A percentile compares a stretch with the other conserved stretches of the same genome.
Evolutionary conservation across 208 protist species (phyloP).

Genomic region (Novymonas esmeraldas): DNA sequence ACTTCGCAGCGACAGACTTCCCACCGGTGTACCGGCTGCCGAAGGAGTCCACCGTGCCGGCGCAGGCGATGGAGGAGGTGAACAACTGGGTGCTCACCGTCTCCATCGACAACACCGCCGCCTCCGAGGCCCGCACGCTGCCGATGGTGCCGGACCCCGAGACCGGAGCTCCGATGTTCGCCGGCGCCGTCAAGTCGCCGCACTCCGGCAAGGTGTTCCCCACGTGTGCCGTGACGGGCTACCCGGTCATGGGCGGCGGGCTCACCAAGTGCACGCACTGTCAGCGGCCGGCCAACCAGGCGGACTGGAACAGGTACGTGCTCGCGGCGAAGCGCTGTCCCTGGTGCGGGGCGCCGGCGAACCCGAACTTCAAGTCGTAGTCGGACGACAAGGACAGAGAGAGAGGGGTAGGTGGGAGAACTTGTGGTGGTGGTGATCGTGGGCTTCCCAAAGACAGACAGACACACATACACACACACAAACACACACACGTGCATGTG

Average conservation of each 20-base stretch:
- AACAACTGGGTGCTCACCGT: constrained; percentile 93
- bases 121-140: constrained; percentile 49
- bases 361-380: constrained; percentile 72
- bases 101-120: constrained; percentile 81
- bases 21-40: constrained; percentile 86
- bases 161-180: constrained; percentile 78
- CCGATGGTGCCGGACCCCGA: constrained; percentile 69
- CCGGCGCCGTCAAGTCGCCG: constrained; percentile 75
- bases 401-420: background rate
- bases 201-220: constrained; percentile 71
- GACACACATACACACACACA: no score
- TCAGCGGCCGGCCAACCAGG: constrained; percentile 84
- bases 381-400: background rate
- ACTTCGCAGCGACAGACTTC: constrained; percentile 91
- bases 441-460: no score
- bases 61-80: constrained; percentile 73
- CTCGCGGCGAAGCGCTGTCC: constrained; percentile 82
- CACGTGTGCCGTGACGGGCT: constrained; percentile 91
- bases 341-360: constrained; percentile 79
- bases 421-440: no score
- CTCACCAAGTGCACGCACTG: constrained; percentile 74
- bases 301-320: constrained; percentile 93
- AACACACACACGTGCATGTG: no score
- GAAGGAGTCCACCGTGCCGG: constrained; percentile 48
- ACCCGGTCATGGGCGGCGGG: constrained; percentile 76